Percentiles rank a stretch among this genome's conserved stretches.
Evolutionary conservation across 352 stramenopile genomes (phyloP).

Genomic region (Globisporangium spinosum): DNA sequence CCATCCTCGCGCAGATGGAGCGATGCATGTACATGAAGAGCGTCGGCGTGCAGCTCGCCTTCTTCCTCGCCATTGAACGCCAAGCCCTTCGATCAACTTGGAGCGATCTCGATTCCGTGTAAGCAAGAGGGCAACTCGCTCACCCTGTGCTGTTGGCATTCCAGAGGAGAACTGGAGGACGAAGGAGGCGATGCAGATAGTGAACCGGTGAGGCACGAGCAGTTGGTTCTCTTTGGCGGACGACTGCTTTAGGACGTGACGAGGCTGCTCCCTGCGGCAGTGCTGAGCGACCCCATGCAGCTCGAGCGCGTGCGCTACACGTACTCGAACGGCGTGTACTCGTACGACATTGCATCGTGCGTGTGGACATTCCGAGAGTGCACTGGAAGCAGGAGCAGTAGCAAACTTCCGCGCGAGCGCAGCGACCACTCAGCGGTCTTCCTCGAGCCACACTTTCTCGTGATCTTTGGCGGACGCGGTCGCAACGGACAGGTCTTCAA

Average conservation of each 20-base stretch:
- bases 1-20: constrained; percentile 33
- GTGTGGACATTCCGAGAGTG: constrained; percentile 44
- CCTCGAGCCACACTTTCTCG: constrained; percentile 37
- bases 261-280: constrained; percentile 32
- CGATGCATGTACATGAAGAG: constrained; percentile 44
- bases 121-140: constrained; percentile 58
- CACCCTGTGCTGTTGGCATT: constrained; percentile 37
- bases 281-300: constrained; percentile 33
- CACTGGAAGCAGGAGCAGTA: constrained; percentile 16
- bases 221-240: constrained; percentile 52
- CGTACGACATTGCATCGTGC: constrained; percentile 33
- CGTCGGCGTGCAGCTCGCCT: constrained; percentile 18
- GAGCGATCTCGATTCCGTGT: constrained; percentile 43
- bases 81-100: constrained; percentile 32
- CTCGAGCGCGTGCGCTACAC: constrained; percentile 57
- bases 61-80: constrained; percentile 9
- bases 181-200: neutral
- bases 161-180: neutral
- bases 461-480: constrained; percentile 52
- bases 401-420: constrained; percentile 29
- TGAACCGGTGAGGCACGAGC: constrained; percentile 7
- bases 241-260: constrained; percentile 49
- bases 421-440: constrained; percentile 61
- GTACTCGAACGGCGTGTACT: constrained; percentile 60
- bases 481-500: constrained; percentile 50